Conservation (phyloP, 805 yeast genomes). For the Starmerella ratchasimensis region DNA sequence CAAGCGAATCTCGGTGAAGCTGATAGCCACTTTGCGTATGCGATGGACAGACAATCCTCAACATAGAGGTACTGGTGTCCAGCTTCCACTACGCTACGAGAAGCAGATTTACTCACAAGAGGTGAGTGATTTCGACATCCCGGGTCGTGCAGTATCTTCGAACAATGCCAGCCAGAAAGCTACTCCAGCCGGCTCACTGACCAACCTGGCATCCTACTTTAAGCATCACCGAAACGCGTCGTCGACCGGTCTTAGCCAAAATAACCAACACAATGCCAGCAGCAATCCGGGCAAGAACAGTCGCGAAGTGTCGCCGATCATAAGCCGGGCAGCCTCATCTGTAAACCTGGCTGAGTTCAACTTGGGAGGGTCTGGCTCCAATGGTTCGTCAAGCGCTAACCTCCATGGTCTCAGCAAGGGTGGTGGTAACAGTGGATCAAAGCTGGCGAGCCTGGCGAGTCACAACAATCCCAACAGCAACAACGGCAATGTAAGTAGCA, state of each 20-base stretch:
- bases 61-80: neutral
- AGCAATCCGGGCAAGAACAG: neutral
- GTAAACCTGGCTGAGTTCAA: neutral
- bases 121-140: slow-evolving; percentile 30
- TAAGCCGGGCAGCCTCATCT: slow-evolving; percentile 1
- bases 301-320: neutral
- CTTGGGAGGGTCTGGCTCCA: neutral
- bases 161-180: slow-evolving; percentile 15
- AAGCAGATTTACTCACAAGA: slow-evolving; percentile 57
- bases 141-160: slow-evolving; percentile 8
- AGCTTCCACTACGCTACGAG: slow-evolving; percentile 31
- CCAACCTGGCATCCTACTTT: slow-evolving; percentile 24
- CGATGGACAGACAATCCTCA: slow-evolving; percentile 41
- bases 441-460: too few species aligned
- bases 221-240: neutral
- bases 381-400: neutral
- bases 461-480: neutral
- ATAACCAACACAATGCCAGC: neutral
- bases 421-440: too few species aligned
- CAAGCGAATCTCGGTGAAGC: slow-evolving; percentile 46
- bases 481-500: neutral
- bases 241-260: too few species aligned
- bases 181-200: slow-evolving; percentile 21
- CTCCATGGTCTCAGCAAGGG: too few species aligned
- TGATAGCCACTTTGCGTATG: slow-evolving; percentile 54